These are phyloP conservation scores for Pulicaria dysenterica DNA, from an alignment of 129 eudicot genomes.

Conservation along the genomic window DNA sequence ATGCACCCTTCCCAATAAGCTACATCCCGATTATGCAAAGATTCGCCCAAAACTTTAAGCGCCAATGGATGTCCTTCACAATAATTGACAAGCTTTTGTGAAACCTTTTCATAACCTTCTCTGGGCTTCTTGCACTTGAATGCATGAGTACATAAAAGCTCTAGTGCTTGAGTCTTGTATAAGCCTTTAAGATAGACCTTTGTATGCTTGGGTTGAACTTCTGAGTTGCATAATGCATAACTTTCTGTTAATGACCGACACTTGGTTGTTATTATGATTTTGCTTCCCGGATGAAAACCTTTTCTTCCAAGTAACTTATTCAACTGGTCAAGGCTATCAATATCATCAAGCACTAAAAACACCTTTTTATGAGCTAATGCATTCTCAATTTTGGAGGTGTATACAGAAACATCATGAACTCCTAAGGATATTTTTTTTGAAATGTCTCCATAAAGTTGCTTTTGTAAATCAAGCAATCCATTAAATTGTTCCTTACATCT, in stretches of 20 bases:
- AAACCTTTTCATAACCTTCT: not conserved
- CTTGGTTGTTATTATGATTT: conserved; percentile 10
- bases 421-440: not conserved
- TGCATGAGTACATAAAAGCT: not conserved
- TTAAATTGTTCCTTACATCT: not conserved
- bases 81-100: not conserved
- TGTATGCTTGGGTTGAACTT: not conserved
- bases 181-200: not conserved
- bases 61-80: conserved; percentile 15
- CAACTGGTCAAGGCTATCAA: not conserved
- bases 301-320: not conserved
- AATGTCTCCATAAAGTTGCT: conserved; percentile 1
- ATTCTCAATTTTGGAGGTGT: not conserved
- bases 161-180: not conserved
- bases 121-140: not conserved
- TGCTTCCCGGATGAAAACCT: conserved; percentile 9
- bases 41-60: not conserved
- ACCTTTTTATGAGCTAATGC: not conserved
- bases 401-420: not conserved
- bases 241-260: not conserved
- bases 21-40: not conserved
- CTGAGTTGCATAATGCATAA: not conserved
- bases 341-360: conserved; percentile 7
- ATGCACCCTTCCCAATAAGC: conserved; percentile 14
- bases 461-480: conserved; percentile 1